phyloP scores from a whole-genome alignment of 2,329 filamentous ascomycete genomes.

The Zalaria obscura region DNA sequence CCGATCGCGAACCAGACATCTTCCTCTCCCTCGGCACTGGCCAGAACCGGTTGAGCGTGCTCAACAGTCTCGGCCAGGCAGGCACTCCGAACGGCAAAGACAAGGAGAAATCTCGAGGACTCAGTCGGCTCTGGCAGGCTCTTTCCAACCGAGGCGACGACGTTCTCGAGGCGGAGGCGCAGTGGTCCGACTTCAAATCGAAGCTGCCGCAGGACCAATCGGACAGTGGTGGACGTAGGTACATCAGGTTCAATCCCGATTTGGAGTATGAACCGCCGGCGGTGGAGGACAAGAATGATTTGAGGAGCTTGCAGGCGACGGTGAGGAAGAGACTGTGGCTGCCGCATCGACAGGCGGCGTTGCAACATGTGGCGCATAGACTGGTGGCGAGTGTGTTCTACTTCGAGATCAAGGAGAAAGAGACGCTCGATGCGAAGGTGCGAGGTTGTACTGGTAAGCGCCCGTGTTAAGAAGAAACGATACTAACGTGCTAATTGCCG shows the following conservation, averaged over 20 bases:
- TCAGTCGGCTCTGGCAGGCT: neutral
- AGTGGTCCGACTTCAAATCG: constrained; percentile 19
- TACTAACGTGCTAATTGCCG: too few species aligned
- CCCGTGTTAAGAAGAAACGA: too few species aligned
- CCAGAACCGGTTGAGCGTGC: constrained; percentile 14
- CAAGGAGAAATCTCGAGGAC: neutral
- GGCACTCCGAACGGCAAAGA: neutral
- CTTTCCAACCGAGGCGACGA: constrained; percentile 14
- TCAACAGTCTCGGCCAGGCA: neutral
- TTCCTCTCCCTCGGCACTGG: constrained; percentile 21
- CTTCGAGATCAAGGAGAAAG: constrained; percentile 19
- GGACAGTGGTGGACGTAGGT: constrained; percentile 13
- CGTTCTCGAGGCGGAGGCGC: constrained; percentile 20
- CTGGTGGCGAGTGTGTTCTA: constrained; percentile 24
- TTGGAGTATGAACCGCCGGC: constrained; percentile 13
- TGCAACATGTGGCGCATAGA: constrained; percentile 18
- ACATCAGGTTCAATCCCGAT: constrained; percentile 21
- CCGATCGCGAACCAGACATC: constrained; percentile 15
- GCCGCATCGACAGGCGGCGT: constrained; percentile 14
- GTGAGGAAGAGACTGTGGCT: constrained; percentile 16
- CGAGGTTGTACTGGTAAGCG: constrained; percentile 14
- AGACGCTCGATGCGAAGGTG: constrained; percentile 15
- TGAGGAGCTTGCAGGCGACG: constrained; percentile 17
- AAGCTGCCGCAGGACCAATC: constrained; percentile 13
- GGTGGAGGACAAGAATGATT: constrained; percentile 20